phyloP scores from a whole-genome alignment of 108 stramenopile genomes.

The Nitzschia putrida region DNA sequence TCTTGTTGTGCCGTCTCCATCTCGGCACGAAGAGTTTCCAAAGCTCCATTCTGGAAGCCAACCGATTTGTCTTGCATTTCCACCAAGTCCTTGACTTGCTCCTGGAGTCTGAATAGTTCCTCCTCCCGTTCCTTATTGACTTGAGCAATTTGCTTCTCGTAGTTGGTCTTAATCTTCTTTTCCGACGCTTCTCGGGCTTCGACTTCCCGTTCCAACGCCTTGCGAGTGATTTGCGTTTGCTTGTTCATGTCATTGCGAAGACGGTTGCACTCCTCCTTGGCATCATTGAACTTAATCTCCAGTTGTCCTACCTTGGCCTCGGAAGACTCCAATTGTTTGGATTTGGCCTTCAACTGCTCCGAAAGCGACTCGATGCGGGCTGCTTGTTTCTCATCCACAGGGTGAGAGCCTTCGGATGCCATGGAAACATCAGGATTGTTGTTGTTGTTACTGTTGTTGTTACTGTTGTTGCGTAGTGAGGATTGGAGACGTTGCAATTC shows the following conservation, averaged over 20 bases:
- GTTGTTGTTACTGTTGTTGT: neutral
- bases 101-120: slow-evolving; percentile 65
- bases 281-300: slow-evolving; percentile 43
- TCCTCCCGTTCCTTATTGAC: slow-evolving; percentile 57
- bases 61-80: neutral
- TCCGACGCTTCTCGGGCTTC: slow-evolving; percentile 53
- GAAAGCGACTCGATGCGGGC: neutral
- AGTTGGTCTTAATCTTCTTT: slow-evolving; percentile 38
- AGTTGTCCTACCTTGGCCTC: slow-evolving; percentile 32
- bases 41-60: neutral
- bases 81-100: slow-evolving; percentile 2
- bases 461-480: slow-evolving; percentile 32
- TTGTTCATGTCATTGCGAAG: slow-evolving; percentile 19
- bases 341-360: slow-evolving; percentile 1
- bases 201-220: neutral
- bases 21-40: neutral
- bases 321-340: neutral
- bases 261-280: slow-evolving; percentile 38
- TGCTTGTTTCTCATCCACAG: slow-evolving; percentile 12
- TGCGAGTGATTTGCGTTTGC: neutral
- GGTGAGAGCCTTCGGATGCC: slow-evolving; percentile 11
- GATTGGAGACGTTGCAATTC: slow-evolving; percentile 46
- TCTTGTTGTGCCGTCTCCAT: neutral
- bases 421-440: neutral
- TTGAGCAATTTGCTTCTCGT: slow-evolving; percentile 51